Base-by-base conservation (phyloP, 2,329 filamentous ascomycete species). In the Trichoderma oligosporum region DNA sequence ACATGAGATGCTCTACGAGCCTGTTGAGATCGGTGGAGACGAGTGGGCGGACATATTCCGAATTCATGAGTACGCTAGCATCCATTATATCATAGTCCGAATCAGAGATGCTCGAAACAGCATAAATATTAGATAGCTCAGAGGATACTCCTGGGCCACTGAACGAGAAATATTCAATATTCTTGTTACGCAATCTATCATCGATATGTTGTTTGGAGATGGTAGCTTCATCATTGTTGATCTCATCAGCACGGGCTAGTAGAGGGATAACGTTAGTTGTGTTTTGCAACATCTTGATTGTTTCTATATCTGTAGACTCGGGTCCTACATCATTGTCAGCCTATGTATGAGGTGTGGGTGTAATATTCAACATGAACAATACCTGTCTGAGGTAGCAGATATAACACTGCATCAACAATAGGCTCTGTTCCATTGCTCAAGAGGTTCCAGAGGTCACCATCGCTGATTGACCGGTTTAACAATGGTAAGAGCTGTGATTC, bases 51-150 rank as follows among this genome's bases (percentile, higher is more conserved):
- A 94, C 77, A 68, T 97, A 97, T 65, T 94, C 89, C 1, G 92
- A 87, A 56, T 86, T 91, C 93, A 97, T 97, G 16, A 97, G 80
- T 0, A 96, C 78, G 66, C 91, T 96, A 16, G 92, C 93, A 69
- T 97, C 93, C 86, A 97, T 95, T 41, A 81, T 84, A 36, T 96
- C 90, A 60, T 84, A 76, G 65, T 97, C 91, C 20, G 82, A 82
- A 1, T 81, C 83, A 22, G 82, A 78, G 11, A 82, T 82, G 18
- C 88, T 94, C 1, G 93, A 97, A 18, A 96, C 80, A 0, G 89
- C 84, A 67, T 89, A 95, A 2, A 86, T 83, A 58, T 75, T 75
- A 11, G 70, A 69, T 1, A 71, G 65, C 48, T 69, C 61, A 27
- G 71, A 67, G 14, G 66, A 65, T 22, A 79, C 78, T 29, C 51